These are phyloP conservation scores for Amoeboaphelidium occidentale DNA, from an alignment of 371 early-diverging fungal genomes.

Conservation along the genomic window DNA sequence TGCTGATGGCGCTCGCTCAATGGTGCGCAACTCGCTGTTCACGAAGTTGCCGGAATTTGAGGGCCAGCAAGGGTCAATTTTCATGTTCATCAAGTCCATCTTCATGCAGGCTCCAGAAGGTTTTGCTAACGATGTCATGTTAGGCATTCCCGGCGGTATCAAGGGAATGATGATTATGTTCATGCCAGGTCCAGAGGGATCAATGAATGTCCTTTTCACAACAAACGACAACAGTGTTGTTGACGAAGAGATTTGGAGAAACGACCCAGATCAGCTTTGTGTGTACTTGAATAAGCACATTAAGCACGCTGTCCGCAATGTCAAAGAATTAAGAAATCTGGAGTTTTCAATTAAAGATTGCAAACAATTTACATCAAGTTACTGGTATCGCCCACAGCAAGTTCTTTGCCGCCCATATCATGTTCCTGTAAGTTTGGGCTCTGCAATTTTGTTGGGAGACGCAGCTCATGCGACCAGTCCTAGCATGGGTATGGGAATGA, in stretches of 20 bases:
- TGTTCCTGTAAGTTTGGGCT: background rate
- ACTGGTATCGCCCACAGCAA: background rate
- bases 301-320: too few relatives aligned
- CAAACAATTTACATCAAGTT: background rate
- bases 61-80: background rate
- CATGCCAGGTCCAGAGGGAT: background rate
- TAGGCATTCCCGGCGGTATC: background rate
- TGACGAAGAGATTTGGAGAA: background rate
- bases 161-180: background rate
- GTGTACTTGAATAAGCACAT: background rate
- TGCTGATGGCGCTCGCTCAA: background rate
- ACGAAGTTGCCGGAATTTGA: background rate
- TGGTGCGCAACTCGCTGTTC: background rate
- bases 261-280: background rate
- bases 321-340: background rate
- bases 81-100: background rate
- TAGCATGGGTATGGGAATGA: conserved; percentile 6
- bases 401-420: background rate
- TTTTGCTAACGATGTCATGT: background rate
- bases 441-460: conserved; percentile 9
- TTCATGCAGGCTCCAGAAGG: background rate
- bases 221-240: background rate
- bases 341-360: background rate
- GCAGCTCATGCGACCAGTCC: conserved; percentile 10
- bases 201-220: background rate